Base-by-base conservation (phyloP, 495 filamentous ascomycete species). In the Trichoderma asperelloides region DNA sequence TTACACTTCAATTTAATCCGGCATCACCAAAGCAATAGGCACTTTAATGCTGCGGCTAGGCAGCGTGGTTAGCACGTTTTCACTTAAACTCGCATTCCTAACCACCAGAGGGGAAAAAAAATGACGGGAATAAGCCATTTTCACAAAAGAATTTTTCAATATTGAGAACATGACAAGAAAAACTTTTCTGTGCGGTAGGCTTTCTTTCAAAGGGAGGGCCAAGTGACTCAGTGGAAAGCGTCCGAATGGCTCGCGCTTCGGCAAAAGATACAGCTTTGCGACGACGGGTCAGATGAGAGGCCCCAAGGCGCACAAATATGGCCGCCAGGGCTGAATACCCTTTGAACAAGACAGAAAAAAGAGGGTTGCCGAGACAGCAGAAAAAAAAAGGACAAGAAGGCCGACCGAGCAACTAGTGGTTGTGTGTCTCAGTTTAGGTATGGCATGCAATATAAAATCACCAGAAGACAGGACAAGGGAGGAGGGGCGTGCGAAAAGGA, bases 221-320 rank as follows among this genome's bases (percentile, higher is more conserved):
- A 60, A 60, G 55, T 60, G 55, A 60, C 55, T 25, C 12, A 15
- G 27, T 13, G 55, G 55, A 60, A 60, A 13, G 12, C 55, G 25
- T 60, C 55, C 55, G 55, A 60, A 60, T 60, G 55, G 55, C 55
- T 60, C 55, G 55, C 55, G 55, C 55, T 30, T 60, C 55, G 55
- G 55, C 23, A 60, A 60, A 60, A 60, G n/a, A 21, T n/a, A 25
- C 55, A 28, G 23, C 23, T 60, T 60, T 30, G 55, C 16, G 12
- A 21, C 15, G 55, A 30, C 55, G 27, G 12, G 55, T 60, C 55
- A 60, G 23, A 27, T 60, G 55, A 60, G 55, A 12, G 18, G 25
- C 13, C 55, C 55, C 55, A 30, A 60, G 55, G 55, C 55, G 23
- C 55, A 60, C 55, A 60, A 27, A 13, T 15, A 28, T 60, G 27